Conservation (phyloP, 768 basidiomycete species). For the Cytidiella melzeri region DNA sequence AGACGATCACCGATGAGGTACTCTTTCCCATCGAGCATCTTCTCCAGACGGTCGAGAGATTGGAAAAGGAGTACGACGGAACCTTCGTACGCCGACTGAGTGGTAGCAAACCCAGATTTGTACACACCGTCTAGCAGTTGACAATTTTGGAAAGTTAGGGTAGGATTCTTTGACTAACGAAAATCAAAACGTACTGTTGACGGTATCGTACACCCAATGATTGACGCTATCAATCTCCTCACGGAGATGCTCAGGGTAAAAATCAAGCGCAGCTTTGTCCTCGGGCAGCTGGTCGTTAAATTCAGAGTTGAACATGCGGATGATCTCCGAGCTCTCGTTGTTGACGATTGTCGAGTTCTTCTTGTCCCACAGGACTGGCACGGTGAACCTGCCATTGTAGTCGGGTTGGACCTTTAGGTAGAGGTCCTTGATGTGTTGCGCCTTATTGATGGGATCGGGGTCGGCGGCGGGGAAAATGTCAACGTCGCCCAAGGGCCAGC, state of each 20-base stretch:
- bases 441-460: slow-evolving; percentile 65
- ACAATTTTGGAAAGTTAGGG: background rate
- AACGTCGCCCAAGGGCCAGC: slow-evolving; percentile 81
- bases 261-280: slow-evolving; percentile 60
- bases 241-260: slow-evolving; percentile 72
- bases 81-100: slow-evolving; percentile 73
- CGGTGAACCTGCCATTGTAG: slow-evolving; percentile 77
- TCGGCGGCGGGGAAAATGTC: slow-evolving; percentile 69
- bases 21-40: slow-evolving; percentile 67
- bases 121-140: slow-evolving; percentile 69
- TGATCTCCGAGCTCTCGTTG: slow-evolving; percentile 94
- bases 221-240: slow-evolving; percentile 80
- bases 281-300: slow-evolving; percentile 70
- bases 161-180: background rate
- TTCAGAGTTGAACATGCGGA: slow-evolving; percentile 84
- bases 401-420: slow-evolving; percentile 72
- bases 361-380: slow-evolving; percentile 92
- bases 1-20: slow-evolving; percentile 80
- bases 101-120: slow-evolving; percentile 80
- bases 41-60: slow-evolving; percentile 77
- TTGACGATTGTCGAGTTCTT: slow-evolving; percentile 84
- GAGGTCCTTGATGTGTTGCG: slow-evolving; percentile 74
- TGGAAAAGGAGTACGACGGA: slow-evolving; percentile 72
- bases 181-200: slow-evolving; percentile 59
- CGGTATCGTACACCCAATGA: slow-evolving; percentile 77